Evolutionary conservation across 495 filamentous ascomycete genomes (phyloP), one percentile per base, ranked within the genome.

Genomic region (Penicillium goetzii): DNA sequence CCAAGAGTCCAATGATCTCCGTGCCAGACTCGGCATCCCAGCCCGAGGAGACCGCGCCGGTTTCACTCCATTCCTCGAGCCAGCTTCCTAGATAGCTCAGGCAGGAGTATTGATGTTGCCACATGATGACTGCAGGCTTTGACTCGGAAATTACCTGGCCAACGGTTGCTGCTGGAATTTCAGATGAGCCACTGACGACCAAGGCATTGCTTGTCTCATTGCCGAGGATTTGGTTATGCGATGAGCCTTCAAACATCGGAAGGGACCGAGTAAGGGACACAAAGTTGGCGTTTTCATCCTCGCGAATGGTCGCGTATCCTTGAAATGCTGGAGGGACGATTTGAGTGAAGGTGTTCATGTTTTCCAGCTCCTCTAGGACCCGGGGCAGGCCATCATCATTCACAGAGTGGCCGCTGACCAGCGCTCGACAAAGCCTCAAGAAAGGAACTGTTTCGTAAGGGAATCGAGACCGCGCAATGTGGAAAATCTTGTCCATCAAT

Each of bases 361-460:
- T 81, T 60, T 85, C 80, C 14, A 97, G 75, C 57, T 89, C 80
- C 14, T 78, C 67, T 26, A 84, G 70, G 11, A 88, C 79, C 2
- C 76, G 60, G 38, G 82, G 72, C 55, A 87, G 62, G 47, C 83
- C 81, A 9, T 83, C 81, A 28, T 83, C 76, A 45, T 86, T 81
- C 17, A 79, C 64, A 5, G 74, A 58, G 45, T 78, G 69, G 41
- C 68, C 73, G 59, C 68, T 75, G 19, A 77, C 64, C 14, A 91
- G 62, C 21, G 85, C 85, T 52, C 84, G 83, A 57, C 83, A 85
- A 43, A 92, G 71, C 56, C 84, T 84, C 56, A 97, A 65, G 63
- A 97, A 91, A 4, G 95, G 92, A n/a, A 86, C 70, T 25, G 88
- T 86, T 75, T 99, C 95, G 73, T 90, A 92, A 1, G 95, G 95